Conservation (phyloP, 2,329 filamentous ascomycete genomes). For the Clarireedia paspali region DNA sequence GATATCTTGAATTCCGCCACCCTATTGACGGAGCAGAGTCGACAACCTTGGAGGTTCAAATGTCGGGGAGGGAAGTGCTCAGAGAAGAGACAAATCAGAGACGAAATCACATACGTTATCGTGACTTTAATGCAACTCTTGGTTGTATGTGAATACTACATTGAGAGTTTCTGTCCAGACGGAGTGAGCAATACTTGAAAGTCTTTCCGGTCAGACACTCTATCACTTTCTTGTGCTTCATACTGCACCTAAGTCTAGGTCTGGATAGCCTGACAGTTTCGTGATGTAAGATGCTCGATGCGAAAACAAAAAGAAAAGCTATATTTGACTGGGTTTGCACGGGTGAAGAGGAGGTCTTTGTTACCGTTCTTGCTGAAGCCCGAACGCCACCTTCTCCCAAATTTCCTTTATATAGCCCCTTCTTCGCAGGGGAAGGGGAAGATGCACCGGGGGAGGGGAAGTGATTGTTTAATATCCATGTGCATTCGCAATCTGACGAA, state of each 20-base stretch:
- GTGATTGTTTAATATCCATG: background rate
- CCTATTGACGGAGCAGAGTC: background rate
- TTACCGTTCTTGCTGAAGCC: background rate
- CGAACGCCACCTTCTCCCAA: background rate
- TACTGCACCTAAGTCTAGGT: background rate
- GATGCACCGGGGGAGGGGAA: background rate
- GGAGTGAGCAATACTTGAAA: background rate
- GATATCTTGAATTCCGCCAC: background rate
- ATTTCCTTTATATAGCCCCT: background rate
- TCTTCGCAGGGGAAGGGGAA: slow-evolving; percentile 7
- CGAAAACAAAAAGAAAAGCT: background rate
- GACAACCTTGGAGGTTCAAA: no score
- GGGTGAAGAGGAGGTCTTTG: background rate
- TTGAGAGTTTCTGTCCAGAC: background rate
- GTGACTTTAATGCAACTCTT: slow-evolving; percentile 2
- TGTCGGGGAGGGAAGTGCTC: background rate
- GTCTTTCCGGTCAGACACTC: background rate
- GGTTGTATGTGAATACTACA: slow-evolving; percentile 5
- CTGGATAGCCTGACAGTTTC: background rate
- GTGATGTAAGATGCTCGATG: background rate
- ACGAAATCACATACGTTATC: slow-evolving; percentile 1
- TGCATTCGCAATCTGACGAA: background rate
- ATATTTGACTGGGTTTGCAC: slow-evolving; percentile 2
- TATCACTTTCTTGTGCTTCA: background rate
- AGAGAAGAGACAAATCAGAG: background rate